These are phyloP conservation scores for Syncephalis plumigaleata DNA, from an alignment of 371 early-diverging fungal species.

Conservation along the genomic window DNA sequence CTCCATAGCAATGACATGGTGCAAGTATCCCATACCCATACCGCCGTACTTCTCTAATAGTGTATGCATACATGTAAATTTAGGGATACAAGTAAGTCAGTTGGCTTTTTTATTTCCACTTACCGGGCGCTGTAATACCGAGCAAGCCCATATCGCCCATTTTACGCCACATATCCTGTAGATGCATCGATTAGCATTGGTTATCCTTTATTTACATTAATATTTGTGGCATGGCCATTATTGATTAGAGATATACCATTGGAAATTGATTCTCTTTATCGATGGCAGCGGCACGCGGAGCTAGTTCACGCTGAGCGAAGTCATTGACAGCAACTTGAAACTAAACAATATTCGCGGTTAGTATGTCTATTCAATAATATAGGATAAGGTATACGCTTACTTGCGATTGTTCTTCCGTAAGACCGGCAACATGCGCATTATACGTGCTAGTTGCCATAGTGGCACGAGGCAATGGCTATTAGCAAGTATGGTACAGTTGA, in stretches of 20 bases:
- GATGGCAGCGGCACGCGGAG: conserved; percentile 66
- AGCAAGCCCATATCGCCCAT: conserved; percentile 91
- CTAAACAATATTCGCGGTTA: conserved; percentile 6
- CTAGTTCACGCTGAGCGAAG: conserved; percentile 71
- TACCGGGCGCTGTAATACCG: conserved; percentile 83
- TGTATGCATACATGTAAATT: conserved; percentile 1
- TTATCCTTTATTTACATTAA: background rate
- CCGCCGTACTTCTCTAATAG: conserved; percentile 68
- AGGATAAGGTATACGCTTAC: conserved; percentile 1
- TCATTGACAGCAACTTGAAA: conserved; percentile 52
- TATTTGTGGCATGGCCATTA: background rate
- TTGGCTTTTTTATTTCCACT: conserved; percentile 14
- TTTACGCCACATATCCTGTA: conserved; percentile 86
- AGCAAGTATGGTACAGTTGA: no score
- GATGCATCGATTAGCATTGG: conserved; percentile 8
- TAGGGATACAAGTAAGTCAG: background rate
- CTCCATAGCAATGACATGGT: conserved; percentile 88
- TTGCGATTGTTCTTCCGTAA: conserved; percentile 6
- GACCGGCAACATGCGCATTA: conserved; percentile 4
- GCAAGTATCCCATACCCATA: conserved; percentile 77
- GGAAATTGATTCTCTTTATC: conserved; percentile 82
- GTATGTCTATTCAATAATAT: background rate
- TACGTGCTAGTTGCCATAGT: background rate
- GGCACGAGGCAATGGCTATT: no score
- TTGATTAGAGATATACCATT: conserved; percentile 20